A percentile compares a stretch with the other conserved stretches of the same genome.
These are phyloP conservation scores for Curvularia eragrostidis DNA, from an alignment of 2,329 filamentous ascomycete species.

Conservation along the genomic window DNA sequence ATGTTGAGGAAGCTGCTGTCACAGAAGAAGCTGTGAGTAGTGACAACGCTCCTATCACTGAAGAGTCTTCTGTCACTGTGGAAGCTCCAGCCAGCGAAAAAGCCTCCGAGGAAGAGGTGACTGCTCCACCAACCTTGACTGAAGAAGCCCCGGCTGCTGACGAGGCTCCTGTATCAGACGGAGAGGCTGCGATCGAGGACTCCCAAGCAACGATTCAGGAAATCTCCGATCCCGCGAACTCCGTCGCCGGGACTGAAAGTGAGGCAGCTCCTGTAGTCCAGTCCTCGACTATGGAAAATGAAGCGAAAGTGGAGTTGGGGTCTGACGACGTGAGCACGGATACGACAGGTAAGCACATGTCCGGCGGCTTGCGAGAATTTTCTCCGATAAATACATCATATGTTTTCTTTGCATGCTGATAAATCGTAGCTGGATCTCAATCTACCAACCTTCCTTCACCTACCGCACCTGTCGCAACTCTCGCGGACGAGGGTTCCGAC, in stretches of 20 bases:
- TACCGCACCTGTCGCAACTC: constrained; percentile 1
- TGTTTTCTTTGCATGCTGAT: constrained; percentile 1
- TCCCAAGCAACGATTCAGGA: background rate
- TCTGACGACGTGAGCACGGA: constrained; percentile 2
- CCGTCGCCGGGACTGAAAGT: background rate
- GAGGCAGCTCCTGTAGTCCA: background rate
- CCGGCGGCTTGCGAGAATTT: background rate
- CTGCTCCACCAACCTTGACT: background rate
- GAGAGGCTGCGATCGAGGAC: background rate
- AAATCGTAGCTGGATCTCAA: constrained; percentile 3
- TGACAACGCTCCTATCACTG: background rate
- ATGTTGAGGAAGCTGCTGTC: background rate
- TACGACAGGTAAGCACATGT: constrained; percentile 2
- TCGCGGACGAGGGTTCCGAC: background rate
- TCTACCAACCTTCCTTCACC: background rate
- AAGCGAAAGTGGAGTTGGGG: constrained; percentile 3
- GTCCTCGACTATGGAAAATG: constrained; percentile 2
- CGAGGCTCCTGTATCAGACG: background rate
- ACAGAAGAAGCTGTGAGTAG: background rate
- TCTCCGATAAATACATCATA: background rate
- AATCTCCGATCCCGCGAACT: background rate
- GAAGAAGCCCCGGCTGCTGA: background rate
- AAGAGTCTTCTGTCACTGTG: background rate
- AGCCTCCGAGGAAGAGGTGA: background rate
- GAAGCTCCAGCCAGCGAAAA: background rate